Conservation (phyloP, 805 yeast species). For the Cyberlindnera amylophila region DNA sequence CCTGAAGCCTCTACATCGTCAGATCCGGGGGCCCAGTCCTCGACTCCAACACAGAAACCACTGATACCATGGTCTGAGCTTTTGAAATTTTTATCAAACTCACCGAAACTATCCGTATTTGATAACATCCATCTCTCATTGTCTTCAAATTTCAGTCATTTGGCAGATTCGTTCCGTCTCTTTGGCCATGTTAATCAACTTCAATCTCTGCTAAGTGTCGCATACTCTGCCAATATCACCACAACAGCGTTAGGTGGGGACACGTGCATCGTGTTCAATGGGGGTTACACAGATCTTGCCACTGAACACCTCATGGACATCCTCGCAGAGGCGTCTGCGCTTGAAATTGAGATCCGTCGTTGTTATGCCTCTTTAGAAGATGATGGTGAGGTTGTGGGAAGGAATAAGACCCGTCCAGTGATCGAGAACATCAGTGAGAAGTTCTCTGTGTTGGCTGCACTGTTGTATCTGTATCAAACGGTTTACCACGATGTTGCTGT, state of each 20-base stretch:
- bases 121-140: conserved; percentile 6
- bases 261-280: conserved; percentile 2
- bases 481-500: conserved; percentile 7
- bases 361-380: no score
- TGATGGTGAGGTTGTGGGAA: no score
- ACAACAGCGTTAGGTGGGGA: not conserved
- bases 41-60: no score
- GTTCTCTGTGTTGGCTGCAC: conserved; percentile 4
- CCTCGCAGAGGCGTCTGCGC: conserved; percentile 3
- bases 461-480: conserved; percentile 10
- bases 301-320: conserved; percentile 3
- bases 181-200: conserved; percentile 9
- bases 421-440: not conserved
- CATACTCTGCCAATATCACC: conserved; percentile 7
- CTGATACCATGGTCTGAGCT: no score
- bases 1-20: no score
- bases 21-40: no score
- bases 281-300: conserved; percentile 2
- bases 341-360: conserved; percentile 1
- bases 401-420: no score
- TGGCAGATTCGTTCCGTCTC: conserved; percentile 3
- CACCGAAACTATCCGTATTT: conserved; percentile 2
- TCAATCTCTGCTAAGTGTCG: conserved; percentile 3
- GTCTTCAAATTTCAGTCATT: not conserved
- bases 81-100: no score